Evolutionary conservation across 2,329 filamentous ascomycete genomes (phyloP).

Genomic region (Neonectria coccinea): DNA sequence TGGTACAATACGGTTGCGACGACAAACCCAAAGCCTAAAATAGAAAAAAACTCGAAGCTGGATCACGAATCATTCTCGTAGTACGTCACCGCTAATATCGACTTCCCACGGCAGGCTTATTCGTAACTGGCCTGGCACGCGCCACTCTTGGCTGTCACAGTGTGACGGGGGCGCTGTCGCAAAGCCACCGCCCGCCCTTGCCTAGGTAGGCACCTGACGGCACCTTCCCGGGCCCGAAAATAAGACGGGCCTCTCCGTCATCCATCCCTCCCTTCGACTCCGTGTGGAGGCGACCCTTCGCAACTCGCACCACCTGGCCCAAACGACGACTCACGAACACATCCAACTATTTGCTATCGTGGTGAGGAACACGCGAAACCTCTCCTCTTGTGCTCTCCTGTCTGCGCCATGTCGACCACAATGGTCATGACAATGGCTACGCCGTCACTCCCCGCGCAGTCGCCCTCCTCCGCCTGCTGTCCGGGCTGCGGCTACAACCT

Average conservation of each 20-base stretch:
- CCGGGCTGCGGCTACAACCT: conserved; percentile 63
- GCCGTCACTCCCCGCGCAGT: conserved; percentile 42
- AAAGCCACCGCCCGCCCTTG: conserved; percentile 38
- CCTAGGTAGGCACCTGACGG: not conserved
- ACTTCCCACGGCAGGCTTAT: conserved; percentile 13
- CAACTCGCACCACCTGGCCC: not conserved
- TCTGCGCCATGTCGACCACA: conserved; percentile 43
- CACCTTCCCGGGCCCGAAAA: conserved; percentile 33
- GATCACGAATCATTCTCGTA: not conserved
- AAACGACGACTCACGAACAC: not conserved
- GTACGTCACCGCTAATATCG: not conserved
- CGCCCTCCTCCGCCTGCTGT: conserved; percentile 55
- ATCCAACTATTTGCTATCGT: not conserved
- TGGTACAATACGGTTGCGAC: too few species aligned
- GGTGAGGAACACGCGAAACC: not conserved
- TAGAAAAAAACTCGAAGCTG: conserved; percentile 7
- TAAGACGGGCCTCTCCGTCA: conserved; percentile 25
- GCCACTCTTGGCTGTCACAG: conserved; percentile 16
- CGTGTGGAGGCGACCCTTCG: not conserved
- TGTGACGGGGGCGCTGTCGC: conserved; percentile 10
- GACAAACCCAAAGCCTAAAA: not conserved
- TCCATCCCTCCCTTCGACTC: not conserved
- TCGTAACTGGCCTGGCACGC: conserved; percentile 25
- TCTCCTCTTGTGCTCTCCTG: conserved; percentile 12
- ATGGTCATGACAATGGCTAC: conserved; percentile 53